Percentiles rank a stretch among this genome's conserved stretches.
Conservation (phyloP, 177 flowering plant species). For the Vitis hybrid region DNA sequence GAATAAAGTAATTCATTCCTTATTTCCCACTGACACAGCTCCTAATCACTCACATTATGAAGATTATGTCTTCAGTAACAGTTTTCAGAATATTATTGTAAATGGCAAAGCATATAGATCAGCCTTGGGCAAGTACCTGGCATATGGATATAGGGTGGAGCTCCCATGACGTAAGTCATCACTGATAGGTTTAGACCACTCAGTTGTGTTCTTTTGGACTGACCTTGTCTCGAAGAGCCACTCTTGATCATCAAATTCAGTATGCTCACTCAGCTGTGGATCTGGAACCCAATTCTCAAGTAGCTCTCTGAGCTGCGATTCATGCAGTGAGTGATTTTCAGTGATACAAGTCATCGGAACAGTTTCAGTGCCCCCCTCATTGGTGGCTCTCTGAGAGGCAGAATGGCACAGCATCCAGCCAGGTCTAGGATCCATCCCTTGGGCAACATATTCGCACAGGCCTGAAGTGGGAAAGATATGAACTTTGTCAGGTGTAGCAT, state of each 20-base stretch:
- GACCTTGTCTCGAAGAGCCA: neutral
- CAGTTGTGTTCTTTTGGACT: neutral
- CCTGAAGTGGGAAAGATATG: too few relatives aligned
- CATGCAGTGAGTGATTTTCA: too few relatives aligned
- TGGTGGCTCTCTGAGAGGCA: too few relatives aligned
- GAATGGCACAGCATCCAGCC: too few relatives aligned
- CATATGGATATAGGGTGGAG: neutral
- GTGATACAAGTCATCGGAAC: too few relatives aligned
- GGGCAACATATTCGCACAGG: too few relatives aligned
- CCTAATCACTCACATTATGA: neutral
- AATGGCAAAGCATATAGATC: neutral
- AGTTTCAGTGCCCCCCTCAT: too few relatives aligned
- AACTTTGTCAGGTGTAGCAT: too few relatives aligned
- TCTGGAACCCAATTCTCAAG: neutral
- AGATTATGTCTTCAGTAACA: neutral
- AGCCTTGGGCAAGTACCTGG: neutral
- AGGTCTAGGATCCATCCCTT: too few relatives aligned
- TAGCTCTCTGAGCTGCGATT: neutral
- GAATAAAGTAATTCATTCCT: too few relatives aligned
- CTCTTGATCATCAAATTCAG: constrained; percentile 6
- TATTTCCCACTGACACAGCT: neutral
- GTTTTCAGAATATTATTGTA: neutral
- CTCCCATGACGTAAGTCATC: neutral
- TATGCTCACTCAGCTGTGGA: neutral
- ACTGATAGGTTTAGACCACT: neutral